Evolutionary conservation across 2,329 filamentous ascomycete species (phyloP), one percentile per base, ranked within the genome.

Genomic region (Phialemoniopsis sp.): DNA sequence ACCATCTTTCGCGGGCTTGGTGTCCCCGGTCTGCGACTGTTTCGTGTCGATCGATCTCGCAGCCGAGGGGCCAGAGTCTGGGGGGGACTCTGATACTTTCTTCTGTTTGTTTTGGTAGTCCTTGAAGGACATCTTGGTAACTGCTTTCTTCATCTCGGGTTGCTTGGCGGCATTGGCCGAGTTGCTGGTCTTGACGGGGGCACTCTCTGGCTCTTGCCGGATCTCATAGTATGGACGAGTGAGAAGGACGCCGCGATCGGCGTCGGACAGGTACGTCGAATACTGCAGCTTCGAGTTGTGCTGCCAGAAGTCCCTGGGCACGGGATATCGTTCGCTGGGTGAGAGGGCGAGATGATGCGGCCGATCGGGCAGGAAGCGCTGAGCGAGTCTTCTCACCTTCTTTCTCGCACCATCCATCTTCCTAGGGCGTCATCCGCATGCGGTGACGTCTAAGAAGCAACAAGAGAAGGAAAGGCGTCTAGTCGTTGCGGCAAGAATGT

Each of bases 181-280:
- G 40, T 47, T 26, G 41, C 47, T 43, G 29, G 26, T 16, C 32
- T 19, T 15, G 33, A 15, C 15, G n/a, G 8, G 17, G 26, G 17
- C 29, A 39, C 16, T 66, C 10, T 64, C 62, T 16, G 67, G 62
- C 43, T 76, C 72, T 49, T 76, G 70, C 53, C 71, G 67, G 55
- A 80, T 76, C 41, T 78, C 71, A 60, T 75, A 78, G 52, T 75
- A 73, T 34, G 75, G 66, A 44, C 75, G 66, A 15, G 76, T 79
- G 42, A 77, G 56, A 46, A 80, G 67, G 32, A 78, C 60, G 44
- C 76, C 76, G 51, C 76, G 75, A 48, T 80, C 74, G 43, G 70
- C 73, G 50, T 78, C 73, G 43, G 72, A 76, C 36, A 79, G 55
- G 42, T 76, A 71, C 17, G 76, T 80, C 47, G 68, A 69, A 59